Evolutionary conservation across 371 early-diverging fungal genomes (phyloP).

Genomic region (Mortierella sp.): DNA sequence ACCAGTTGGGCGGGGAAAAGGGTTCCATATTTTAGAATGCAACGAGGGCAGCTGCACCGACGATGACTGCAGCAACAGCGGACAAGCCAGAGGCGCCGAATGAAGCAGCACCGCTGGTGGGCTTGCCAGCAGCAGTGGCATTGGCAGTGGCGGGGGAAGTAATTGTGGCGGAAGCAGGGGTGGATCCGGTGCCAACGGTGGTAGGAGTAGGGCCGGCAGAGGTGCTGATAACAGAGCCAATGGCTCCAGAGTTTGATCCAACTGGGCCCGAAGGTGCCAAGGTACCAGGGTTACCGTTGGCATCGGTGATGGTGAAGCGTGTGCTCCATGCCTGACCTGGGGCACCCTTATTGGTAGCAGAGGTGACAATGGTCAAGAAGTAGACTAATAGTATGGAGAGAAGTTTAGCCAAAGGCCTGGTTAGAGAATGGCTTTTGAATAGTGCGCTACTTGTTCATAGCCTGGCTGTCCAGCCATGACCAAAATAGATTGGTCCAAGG

Average conservation of each 20-base stretch:
- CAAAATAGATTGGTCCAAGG: not conserved
- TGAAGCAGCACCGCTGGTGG: slow-evolving; percentile 12
- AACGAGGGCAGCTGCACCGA: slow-evolving; percentile 37
- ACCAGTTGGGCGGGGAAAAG: not conserved
- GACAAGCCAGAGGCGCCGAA: slow-evolving; percentile 21
- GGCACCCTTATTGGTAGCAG: not conserved
- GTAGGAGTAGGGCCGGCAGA: slow-evolving; percentile 1
- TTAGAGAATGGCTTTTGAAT: not conserved
- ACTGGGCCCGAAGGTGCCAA: slow-evolving; percentile 26
- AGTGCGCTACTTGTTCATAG: too few species aligned
- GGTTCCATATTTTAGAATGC: slow-evolving; percentile 26
- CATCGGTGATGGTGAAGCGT: slow-evolving; percentile 55
- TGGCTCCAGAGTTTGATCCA: slow-evolving; percentile 35
- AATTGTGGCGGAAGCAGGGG: slow-evolving; percentile 16
- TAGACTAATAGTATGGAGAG: slow-evolving; percentile 27
- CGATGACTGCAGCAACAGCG: slow-evolving; percentile 26
- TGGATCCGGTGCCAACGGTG: slow-evolving; percentile 4
- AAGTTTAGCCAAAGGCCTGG: not conserved
- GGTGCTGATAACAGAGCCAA: slow-evolving; percentile 26
- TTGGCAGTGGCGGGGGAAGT: slow-evolving; percentile 9
- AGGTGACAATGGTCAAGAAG: slow-evolving; percentile 35
- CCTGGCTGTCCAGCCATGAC: not conserved
- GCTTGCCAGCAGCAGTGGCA: slow-evolving; percentile 2
- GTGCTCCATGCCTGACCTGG: slow-evolving; percentile 34
- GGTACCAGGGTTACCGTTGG: slow-evolving; percentile 23